A percentile compares a stretch with the other conserved stretches of the same genome.
Conservation (phyloP, 2,329 filamentous ascomycete species). For the Xylaria sp. region DNA sequence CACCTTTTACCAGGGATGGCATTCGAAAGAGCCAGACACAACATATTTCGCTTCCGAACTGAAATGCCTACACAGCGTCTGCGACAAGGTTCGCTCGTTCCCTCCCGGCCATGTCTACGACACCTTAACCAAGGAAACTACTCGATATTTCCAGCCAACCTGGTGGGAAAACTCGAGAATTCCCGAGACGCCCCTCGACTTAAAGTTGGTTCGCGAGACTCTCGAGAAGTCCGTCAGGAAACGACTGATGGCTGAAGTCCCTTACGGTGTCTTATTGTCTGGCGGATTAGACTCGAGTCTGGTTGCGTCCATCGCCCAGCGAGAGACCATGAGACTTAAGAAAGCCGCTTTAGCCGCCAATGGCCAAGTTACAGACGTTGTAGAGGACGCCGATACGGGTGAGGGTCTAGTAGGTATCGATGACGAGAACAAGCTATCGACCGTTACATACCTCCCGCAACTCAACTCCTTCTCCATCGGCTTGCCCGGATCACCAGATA, state of each 20-base stretch:
- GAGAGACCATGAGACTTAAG: conserved; percentile 85
- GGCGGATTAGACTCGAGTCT: conserved; percentile 96
- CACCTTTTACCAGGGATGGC: conserved; percentile 95
- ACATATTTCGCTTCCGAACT: conserved; percentile 98
- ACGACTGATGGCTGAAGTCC: conserved; percentile 97
- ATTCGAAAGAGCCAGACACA: conserved; percentile 81
- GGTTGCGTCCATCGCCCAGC: conserved; percentile 93
- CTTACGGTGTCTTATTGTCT: conserved; percentile 94
- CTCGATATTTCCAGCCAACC: conserved; percentile 87
- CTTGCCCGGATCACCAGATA: conserved; percentile 91
- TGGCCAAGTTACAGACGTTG: conserved; percentile 51
- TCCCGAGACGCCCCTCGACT: conserved; percentile 83
- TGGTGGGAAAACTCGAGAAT: conserved; percentile 90
- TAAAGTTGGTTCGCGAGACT: conserved; percentile 81
- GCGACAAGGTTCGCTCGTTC: conserved; percentile 94
- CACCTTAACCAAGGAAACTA: conserved; percentile 86
- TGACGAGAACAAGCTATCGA: conserved; percentile 88
- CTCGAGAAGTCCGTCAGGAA: conserved; percentile 94
- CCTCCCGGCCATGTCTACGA: conserved; percentile 97
- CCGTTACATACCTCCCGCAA: conserved; percentile 90
- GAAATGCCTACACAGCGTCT: conserved; percentile 91
- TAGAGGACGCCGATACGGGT: conserved; percentile 67
- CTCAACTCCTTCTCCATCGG: conserved; percentile 99
- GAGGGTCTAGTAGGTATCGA: conserved; percentile 92
- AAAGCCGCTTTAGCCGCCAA: conserved; percentile 68